Percentiles rank a stretch among this genome's conserved stretches.
phyloP scores from a whole-genome alignment of 1,284 basidiomycete species.

The Mycosarcoma maydis region DNA sequence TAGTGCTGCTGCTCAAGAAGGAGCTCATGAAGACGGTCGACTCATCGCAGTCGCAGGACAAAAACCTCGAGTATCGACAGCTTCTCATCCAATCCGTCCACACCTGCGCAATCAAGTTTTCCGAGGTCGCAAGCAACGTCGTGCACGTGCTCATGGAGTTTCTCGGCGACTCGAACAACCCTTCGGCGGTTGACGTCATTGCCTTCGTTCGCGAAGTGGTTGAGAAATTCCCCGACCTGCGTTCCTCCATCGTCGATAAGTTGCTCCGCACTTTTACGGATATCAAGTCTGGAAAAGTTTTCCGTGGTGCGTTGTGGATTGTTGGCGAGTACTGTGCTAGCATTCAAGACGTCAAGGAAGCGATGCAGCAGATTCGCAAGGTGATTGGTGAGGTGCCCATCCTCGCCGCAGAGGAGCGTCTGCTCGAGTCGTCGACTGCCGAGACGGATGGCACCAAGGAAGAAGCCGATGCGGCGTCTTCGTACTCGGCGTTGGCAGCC shows the following conservation, averaged over 20 bases:
- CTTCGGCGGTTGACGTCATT: conserved; percentile 93
- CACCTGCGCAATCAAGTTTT: conserved; percentile 94
- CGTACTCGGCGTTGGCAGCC: conserved; percentile 35
- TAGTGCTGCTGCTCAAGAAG: conserved; percentile 95
- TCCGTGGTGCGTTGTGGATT: conserved; percentile 96
- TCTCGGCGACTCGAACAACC: conserved; percentile 94
- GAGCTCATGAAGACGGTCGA: conserved; percentile 84
- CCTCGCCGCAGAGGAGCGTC: conserved; percentile 73
- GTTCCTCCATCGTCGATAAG: conserved; percentile 84
- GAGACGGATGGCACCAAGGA: conserved; percentile 36
- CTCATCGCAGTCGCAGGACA: conserved; percentile 72
- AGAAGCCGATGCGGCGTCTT: conserved; percentile 31
- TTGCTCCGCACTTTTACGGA: conserved; percentile 84
- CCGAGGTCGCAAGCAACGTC: conserved; percentile 95
- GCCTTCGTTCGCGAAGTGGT: conserved; percentile 97
- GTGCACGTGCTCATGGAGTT: conserved; percentile 99
- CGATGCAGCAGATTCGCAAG: conserved; percentile 83
- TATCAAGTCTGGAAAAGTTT: conserved; percentile 97
- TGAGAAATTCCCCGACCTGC: conserved; percentile 93
- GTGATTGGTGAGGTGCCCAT: conserved; percentile 97
- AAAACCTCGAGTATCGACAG: conserved; percentile 85
- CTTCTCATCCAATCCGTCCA: conserved; percentile 97
- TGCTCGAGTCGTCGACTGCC: conserved; percentile 63
- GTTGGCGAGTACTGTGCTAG: conserved; percentile 82
- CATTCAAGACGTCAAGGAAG: conserved; percentile 60